Evolutionary conservation across 129 eudicot species (phyloP), one percentile per base, ranked within the genome.

Genomic region (Arctium lappa): DNA sequence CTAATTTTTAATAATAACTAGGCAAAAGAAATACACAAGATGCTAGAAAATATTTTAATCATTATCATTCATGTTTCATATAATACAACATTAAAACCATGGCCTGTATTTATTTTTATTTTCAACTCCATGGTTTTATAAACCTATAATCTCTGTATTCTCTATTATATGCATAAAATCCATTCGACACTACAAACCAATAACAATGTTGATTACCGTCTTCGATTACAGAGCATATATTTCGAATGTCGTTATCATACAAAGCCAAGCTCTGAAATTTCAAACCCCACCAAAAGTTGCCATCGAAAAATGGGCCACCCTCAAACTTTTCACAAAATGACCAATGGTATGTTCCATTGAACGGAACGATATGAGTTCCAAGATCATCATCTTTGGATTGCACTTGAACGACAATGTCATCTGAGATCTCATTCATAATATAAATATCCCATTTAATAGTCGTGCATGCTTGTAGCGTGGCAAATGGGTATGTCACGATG

Each of bases 351-450:
- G 9, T 69, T 38, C 30, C 62, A 6, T 22, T 3, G 2, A 22
- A 22, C 22, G 77, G 15, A 18, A 83, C 48, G 9, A 72, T 69
- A 53, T 69, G 86, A 36, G 34, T 69, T 3, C 86, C 82, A 48
- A 83, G 77, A 76, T 75, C 81, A 46, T 75, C 70, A n/a, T 82
- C 72, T 32, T 72, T 39, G 34, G 86, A 82, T 69, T 76, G 69
- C 7, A 83, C 6, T 69, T 76, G 81, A 50, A 44, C 77, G 50
- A 46, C 33, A 33, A 75, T 13, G 7, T 15, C 18, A 44, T 68
- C 63, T 0, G 7, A 7, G 48, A 40, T 40, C 7, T 40, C 48
- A 40, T 40, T 40, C 7, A 40, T 40, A 40, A 8, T 8, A 40
- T 40, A 6, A 40, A 40, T 8, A 40, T 40, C 48, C 48, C 48